phyloP scores from a whole-genome alignment of 148 eudicot species.

The Beta vulgaris region DNA sequence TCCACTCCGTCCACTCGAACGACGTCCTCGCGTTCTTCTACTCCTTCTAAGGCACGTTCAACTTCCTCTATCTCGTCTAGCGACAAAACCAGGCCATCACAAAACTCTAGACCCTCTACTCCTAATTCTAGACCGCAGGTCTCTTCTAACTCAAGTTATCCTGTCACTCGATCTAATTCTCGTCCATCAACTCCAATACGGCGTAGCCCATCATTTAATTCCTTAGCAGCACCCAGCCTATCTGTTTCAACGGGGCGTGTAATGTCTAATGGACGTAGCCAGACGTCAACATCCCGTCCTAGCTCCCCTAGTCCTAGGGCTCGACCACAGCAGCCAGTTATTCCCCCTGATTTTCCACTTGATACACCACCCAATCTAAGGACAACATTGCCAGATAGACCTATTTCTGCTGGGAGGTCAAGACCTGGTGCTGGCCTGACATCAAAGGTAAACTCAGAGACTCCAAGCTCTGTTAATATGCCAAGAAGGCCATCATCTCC shows the following conservation, averaged over 20 bases:
- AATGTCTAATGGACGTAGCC: conserved; percentile 47
- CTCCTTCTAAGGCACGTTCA: conserved; percentile 68
- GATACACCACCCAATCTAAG: conserved; percentile 92
- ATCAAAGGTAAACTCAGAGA: conserved; percentile 51
- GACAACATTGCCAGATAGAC: conserved; percentile 81
- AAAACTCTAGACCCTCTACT: conserved; percentile 85
- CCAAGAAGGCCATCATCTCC: conserved; percentile 85
- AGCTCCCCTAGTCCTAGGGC: conserved; percentile 87
- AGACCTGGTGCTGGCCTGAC: conserved; percentile 65
- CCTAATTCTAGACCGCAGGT: conserved; percentile 79
- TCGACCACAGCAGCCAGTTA: conserved; percentile 66
- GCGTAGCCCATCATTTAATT: conserved; percentile 49
- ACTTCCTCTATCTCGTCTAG: conserved; percentile 43
- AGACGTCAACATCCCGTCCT: conserved; percentile 61
- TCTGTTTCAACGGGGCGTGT: conserved; percentile 49
- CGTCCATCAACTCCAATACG: conserved; percentile 96
- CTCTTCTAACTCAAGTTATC: conserved; percentile 49
- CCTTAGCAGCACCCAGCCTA: conserved; percentile 44
- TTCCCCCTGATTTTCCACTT: conserved; percentile 77
- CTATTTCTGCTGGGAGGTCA: conserved; percentile 90
- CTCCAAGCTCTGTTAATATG: conserved; percentile 39
- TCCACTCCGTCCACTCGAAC: conserved; percentile 81
- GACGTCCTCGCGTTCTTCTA: conserved; percentile 58
- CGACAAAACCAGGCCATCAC: conserved; percentile 60
- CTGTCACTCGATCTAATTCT: conserved; percentile 51